These are phyloP conservation scores for Cicer cuneatum DNA, from an alignment of 306 rosid genomes.

Conservation along the genomic window DNA sequence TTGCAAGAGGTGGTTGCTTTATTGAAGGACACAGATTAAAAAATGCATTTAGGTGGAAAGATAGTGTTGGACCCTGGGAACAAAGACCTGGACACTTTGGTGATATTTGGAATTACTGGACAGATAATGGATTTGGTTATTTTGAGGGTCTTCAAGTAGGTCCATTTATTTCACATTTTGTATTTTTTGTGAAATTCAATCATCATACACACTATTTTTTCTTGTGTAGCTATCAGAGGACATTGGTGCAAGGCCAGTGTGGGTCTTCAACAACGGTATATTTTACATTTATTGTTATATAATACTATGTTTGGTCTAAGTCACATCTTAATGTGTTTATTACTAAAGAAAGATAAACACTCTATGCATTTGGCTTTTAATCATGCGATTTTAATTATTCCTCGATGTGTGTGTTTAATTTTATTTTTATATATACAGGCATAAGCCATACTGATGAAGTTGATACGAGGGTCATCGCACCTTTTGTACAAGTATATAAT, in stretches of 20 bases:
- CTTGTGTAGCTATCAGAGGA: conserved; percentile 81
- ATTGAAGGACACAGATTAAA: conserved; percentile 81
- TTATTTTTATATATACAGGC: conserved; percentile 49
- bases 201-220: conserved; percentile 13
- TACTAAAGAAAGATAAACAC: too few relatives aligned
- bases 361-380: too few relatives aligned
- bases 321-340: too few relatives aligned
- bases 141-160: conserved; percentile 89
- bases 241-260: conserved; percentile 72
- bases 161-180: neutral
- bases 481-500: conserved; percentile 70
- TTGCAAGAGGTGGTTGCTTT: conserved; percentile 73
- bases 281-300: neutral
- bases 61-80: conserved; percentile 83
- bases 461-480: conserved; percentile 56
- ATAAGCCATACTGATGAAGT: conserved; percentile 79
- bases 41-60: conserved; percentile 96
- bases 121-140: conserved; percentile 87
- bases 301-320: too few relatives aligned
- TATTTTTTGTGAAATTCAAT: conserved; percentile 8
- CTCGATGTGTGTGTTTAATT: neutral
- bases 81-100: conserved; percentile 90
- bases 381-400: too few relatives aligned
- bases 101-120: conserved; percentile 93
- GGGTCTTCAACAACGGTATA: conserved; percentile 89